phyloP scores from a whole-genome alignment of 176 grass and related monocot genomes.

The Carex cristatella region DNA sequence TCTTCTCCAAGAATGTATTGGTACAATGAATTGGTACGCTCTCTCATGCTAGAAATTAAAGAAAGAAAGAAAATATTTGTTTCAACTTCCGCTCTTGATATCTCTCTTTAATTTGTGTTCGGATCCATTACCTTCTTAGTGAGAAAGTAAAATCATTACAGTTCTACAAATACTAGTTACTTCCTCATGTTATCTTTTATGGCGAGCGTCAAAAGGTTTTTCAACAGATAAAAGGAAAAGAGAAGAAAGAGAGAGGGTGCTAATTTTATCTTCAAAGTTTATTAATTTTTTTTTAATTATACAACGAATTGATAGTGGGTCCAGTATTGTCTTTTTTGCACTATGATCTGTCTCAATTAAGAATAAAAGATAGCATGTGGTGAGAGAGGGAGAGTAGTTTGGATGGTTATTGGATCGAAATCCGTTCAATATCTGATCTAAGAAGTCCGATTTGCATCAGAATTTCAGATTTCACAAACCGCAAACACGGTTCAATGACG shows the following conservation, averaged over 20 bases:
- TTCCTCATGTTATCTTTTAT: conserved; percentile 17
- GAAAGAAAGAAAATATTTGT: conserved; percentile 6
- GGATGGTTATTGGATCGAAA: too few species aligned
- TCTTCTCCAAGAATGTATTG: too few species aligned
- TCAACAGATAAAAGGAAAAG: conserved; percentile 6
- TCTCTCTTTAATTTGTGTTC: conserved; percentile 1
- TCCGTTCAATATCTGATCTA: too few species aligned
- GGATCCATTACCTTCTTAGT: conserved; percentile 6
- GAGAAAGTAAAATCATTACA: conserved; percentile 38
- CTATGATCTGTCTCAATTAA: background rate
- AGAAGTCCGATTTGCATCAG: too few species aligned
- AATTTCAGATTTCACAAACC: too few species aligned
- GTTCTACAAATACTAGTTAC: background rate
- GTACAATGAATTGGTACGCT: conserved; percentile 36
- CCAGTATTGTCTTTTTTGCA: background rate
- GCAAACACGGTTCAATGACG: too few species aligned
- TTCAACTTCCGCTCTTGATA: conserved; percentile 8
- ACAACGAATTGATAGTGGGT: background rate
- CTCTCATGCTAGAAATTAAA: conserved; percentile 2
- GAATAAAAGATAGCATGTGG: background rate
- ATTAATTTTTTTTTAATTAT: conserved; percentile 21
- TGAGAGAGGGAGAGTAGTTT: background rate
- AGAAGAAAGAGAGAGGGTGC: background rate
- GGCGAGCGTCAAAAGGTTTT: conserved; percentile 15
- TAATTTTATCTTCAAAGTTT: background rate